These are phyloP conservation scores for Gentiana macrophylla DNA, from an alignment of 257 asterid species.

Conservation along the genomic window DNA sequence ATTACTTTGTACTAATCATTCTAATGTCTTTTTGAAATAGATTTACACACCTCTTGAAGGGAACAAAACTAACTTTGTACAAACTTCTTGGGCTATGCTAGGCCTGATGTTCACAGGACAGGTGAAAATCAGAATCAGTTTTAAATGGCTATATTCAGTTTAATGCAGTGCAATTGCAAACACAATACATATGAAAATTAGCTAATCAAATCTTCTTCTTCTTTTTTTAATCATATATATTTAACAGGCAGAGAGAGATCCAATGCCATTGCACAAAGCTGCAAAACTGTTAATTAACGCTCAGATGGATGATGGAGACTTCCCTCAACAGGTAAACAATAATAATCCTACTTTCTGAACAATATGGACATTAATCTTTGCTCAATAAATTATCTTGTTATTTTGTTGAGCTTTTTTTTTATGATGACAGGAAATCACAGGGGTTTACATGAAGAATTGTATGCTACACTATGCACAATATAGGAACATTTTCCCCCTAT, in stretches of 20 bases:
- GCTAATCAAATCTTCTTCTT: not conserved
- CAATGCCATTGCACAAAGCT: slow-evolving; percentile 59
- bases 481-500: slow-evolving; percentile 52
- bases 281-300: slow-evolving; percentile 65
- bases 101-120: slow-evolving; percentile 68
- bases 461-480: slow-evolving; percentile 66
- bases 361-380: not conserved
- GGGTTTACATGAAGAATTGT: slow-evolving; percentile 70
- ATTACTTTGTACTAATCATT: not conserved
- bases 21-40: slow-evolving; percentile 19
- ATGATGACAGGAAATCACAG: slow-evolving; percentile 49
- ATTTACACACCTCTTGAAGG: slow-evolving; percentile 67
- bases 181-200: too few species aligned
- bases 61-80: slow-evolving; percentile 63
- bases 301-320: slow-evolving; percentile 75
- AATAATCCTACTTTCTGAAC: not conserved
- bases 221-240: too few species aligned
- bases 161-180: too few species aligned
- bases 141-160: too few species aligned
- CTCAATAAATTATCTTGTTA: not conserved
- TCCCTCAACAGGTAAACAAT: slow-evolving; percentile 62
- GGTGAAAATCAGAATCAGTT: slow-evolving; percentile 22
- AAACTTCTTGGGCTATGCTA: slow-evolving; percentile 85
- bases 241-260: slow-evolving; percentile 54
- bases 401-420: not conserved